Percentiles rank a stretch among this genome's conserved stretches.
Conservation (phyloP, 2,329 filamentous ascomycete genomes). For the Fonsecaea nubica region DNA sequence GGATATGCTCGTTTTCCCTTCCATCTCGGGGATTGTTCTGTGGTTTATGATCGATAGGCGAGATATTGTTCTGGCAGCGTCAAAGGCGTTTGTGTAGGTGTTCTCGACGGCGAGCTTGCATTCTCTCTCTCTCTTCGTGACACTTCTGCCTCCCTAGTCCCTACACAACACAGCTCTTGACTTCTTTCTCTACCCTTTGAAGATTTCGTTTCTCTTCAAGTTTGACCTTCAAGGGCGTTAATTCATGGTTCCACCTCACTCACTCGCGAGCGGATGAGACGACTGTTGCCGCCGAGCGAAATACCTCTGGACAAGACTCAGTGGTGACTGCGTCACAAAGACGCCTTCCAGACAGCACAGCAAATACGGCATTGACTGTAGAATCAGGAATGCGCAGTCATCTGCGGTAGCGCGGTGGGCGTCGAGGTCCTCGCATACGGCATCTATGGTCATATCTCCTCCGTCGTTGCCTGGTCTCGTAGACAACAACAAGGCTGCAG, state of each 20-base stretch:
- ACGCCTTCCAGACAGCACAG: conserved; percentile 14
- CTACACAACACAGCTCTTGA: no score
- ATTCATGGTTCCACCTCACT: background rate
- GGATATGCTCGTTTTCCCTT: background rate
- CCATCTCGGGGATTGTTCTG: background rate
- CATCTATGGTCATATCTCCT: background rate
- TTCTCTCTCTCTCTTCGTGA: no score
- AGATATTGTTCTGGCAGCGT: no score
- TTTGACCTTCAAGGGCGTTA: background rate
- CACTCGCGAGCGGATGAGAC: background rate
- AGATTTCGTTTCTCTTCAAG: no score
- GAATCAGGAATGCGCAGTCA: background rate
- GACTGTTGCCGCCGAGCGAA: background rate
- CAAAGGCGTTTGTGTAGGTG: no score
- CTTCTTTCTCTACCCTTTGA: no score
- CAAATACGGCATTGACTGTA: conserved; percentile 15
- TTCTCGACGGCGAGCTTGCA: no score
- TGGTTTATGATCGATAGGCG: background rate
- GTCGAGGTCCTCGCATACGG: conserved; percentile 4
- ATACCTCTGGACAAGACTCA: conserved; percentile 14
- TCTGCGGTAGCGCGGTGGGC: background rate
- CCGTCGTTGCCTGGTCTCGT: background rate
- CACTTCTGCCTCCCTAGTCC: no score
- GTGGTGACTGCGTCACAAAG: conserved; percentile 12
- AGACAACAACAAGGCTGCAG: background rate